Conservation (phyloP, 139 green algal genomes). For the Picochlorum sp. region DNA sequence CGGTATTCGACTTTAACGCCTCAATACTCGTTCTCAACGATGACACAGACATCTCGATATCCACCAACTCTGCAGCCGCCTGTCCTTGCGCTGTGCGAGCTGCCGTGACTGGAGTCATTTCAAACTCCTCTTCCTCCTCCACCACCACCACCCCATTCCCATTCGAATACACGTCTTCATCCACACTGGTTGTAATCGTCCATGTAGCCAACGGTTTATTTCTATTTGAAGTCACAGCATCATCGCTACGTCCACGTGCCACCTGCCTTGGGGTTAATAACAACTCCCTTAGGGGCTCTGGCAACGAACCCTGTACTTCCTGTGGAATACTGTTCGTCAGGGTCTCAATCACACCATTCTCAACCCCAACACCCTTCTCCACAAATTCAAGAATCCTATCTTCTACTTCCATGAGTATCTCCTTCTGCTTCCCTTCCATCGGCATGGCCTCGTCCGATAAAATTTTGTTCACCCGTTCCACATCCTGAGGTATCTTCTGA, state of each 20-base stretch:
- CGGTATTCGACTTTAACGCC: conserved; percentile 41
- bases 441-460: conserved; percentile 52
- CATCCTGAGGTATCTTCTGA: conserved; percentile 38
- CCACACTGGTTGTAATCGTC: conserved; percentile 14
- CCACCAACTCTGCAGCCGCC: conserved; percentile 51
- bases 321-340: conserved; percentile 45
- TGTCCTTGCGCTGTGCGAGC: conserved; percentile 39
- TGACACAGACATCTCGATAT: conserved; percentile 47
- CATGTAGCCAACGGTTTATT: conserved; percentile 20
- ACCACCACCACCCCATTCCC: background rate
- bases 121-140: conserved; percentile 4
- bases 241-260: background rate
- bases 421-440: conserved; percentile 53
- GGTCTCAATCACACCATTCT: conserved; percentile 50
- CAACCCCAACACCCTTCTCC: conserved; percentile 42
- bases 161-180: conserved; percentile 1
- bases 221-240: background rate
- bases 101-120: conserved; percentile 17
- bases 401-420: conserved; percentile 50
- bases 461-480: conserved; percentile 31
- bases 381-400: conserved; percentile 42
- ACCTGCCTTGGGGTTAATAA: conserved; percentile 8
- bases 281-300: conserved; percentile 8
- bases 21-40: conserved; percentile 39
- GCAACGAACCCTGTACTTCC: conserved; percentile 32